Evolutionary conservation across 345 rosid species (phyloP).

Genomic region (Lenwebbia sp.): DNA sequence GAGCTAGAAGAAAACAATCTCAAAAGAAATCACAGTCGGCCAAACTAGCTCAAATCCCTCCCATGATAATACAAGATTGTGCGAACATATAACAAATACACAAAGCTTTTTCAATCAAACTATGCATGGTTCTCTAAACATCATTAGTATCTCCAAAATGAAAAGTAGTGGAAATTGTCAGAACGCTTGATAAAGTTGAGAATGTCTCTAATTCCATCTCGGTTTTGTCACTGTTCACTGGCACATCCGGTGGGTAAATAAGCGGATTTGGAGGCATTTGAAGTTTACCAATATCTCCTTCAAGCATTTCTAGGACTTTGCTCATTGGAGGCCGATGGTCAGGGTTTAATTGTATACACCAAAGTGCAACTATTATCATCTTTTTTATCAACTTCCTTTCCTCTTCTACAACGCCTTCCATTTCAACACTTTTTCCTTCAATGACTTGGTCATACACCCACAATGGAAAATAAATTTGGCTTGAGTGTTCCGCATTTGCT

Average conservation of each 20-base stretch:
- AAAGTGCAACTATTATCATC: too few relatives aligned
- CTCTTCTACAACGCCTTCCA: too few relatives aligned
- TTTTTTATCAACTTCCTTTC: too few relatives aligned
- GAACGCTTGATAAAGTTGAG: not conserved
- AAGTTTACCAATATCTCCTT: not conserved
- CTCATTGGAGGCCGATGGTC: too few relatives aligned
- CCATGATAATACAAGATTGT: not conserved
- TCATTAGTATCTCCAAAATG: too few relatives aligned
- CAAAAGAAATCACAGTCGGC: not conserved
- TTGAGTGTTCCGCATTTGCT: not conserved
- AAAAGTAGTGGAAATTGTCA: not conserved
- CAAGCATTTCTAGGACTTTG: too few relatives aligned
- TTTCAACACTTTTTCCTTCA: not conserved
- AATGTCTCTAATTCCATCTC: not conserved
- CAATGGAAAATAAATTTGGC: not conserved
- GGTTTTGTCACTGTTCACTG: not conserved
- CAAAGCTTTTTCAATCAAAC: too few relatives aligned
- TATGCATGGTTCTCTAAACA: too few relatives aligned
- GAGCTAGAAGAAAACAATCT: not conserved
- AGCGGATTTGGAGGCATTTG: not conserved
- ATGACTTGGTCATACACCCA: not conserved
- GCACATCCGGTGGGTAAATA: not conserved
- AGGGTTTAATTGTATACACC: too few relatives aligned
- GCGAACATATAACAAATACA: not conserved
- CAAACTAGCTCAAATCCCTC: not conserved